Evolutionary conservation across 73 alveolate species (phyloP), one percentile per base, ranked within the genome.

Genomic region (Diophrys appendiculata): DNA sequence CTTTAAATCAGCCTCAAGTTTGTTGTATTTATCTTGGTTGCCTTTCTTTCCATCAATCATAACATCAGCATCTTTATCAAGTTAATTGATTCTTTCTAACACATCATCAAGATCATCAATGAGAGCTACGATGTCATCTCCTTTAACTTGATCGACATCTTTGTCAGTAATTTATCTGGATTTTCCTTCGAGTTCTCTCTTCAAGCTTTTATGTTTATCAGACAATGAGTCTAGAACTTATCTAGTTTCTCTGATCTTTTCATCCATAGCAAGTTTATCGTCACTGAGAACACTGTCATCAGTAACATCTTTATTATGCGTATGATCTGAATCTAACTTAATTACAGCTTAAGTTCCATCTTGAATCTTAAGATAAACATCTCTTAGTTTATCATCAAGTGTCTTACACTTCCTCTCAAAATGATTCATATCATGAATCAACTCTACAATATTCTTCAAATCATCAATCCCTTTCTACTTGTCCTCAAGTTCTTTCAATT

Each of bases 341-440:
- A 67, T 18, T 3, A 67, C 75, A 1, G 54, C 53, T 3, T 67
- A 3, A 24, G 31, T 67, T 18, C 75, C 75, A 18, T 67, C 75
- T 67, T 18, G 35, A 3, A 67, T 31, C 31, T 23, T 29, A 3
- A 26, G 5, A 2, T 67, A 25, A 29, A 67, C 24, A 11, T 67
- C 31, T 67, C 75, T 67, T 1, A 67, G 53, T 26, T 67, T 5
- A 24, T 28, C 75, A 28, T 25, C 53, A 3, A 28, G 3, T 43
- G 2, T 5, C 24, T 67, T 28, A 54, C 75, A 67, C 31, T 67
- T 67, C 24, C 75, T 18, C 75, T 67, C 35, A 29, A 67, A 67
- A 2, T 67, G 52, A 24, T 67, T 67, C 53, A 67, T 25, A 24
- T 67, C 75, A 29, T 67, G 53, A 3, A 67, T 31, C 54, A 67